Conservation (phyloP, 108 stramenopile species). For the Cylindrotheca fusiformis region DNA sequence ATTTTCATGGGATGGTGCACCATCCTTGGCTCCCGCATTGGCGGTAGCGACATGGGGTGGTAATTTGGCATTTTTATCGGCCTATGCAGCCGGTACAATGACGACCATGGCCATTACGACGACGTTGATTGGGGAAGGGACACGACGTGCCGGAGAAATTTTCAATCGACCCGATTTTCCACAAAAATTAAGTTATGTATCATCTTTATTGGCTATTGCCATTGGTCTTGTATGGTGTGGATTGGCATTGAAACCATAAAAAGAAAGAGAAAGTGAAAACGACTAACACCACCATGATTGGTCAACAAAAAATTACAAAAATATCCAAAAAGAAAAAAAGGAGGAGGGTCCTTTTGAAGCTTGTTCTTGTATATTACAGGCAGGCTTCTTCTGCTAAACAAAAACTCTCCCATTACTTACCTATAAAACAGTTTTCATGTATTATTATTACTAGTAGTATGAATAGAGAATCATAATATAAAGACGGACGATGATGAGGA, state of each 20-base stretch:
- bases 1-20: slow-evolving; percentile 96
- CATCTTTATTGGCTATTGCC: slow-evolving; percentile 72
- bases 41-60: slow-evolving; percentile 89
- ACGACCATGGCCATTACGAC: slow-evolving; percentile 83
- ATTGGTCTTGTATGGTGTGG: slow-evolving; percentile 86
- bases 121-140: slow-evolving; percentile 84
- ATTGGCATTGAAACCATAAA: slow-evolving; percentile 52
- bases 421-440: too few relatives aligned
- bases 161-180: slow-evolving; percentile 86
- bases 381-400: too few relatives aligned
- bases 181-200: slow-evolving; percentile 72
- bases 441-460: too few relatives aligned
- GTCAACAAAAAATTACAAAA: too few relatives aligned
- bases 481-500: too few relatives aligned
- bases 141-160: slow-evolving; percentile 69
- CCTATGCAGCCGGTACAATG: slow-evolving; percentile 94
- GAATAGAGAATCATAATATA: too few relatives aligned
- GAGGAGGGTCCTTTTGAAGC: too few relatives aligned
- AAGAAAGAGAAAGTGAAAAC: too few relatives aligned
- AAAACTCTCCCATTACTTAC: too few relatives aligned
- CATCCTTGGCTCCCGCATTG: slow-evolving; percentile 90
- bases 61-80: slow-evolving; percentile 81
- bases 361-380: too few relatives aligned
- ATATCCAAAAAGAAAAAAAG: too few relatives aligned
- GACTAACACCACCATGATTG: too few relatives aligned